Percentiles rank a stretch among this genome's conserved stretches.
Evolutionary conservation across 2,329 filamentous ascomycete species (phyloP).

Genomic region (Taxawa tesnikishii): DNA sequence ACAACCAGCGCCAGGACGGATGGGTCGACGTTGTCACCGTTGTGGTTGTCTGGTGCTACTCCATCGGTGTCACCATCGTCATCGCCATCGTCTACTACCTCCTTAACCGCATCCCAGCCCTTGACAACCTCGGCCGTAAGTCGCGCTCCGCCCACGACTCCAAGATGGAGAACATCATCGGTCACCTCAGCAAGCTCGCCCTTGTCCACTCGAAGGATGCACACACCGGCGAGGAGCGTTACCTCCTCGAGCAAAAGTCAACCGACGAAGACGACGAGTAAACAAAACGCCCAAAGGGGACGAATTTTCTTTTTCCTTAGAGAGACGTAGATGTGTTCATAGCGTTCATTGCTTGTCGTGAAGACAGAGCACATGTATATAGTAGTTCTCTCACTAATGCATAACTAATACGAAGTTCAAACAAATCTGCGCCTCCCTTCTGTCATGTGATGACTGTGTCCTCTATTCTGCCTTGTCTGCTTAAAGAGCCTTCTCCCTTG

Average conservation of each 20-base stretch:
- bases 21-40: constrained; percentile 52
- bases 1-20: constrained; percentile 25
- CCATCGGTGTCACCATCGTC: constrained; percentile 53
- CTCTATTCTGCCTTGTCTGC: not conserved
- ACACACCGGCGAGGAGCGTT: constrained; percentile 29
- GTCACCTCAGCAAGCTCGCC: constrained; percentile 51
- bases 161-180: constrained; percentile 54
- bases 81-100: constrained; percentile 54
- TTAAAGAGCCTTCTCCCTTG: not conserved
- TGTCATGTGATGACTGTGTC: too few species aligned
- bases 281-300: not conserved
- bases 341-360: not conserved
- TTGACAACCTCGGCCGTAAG: constrained; percentile 52
- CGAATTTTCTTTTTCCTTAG: not conserved
- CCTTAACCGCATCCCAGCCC: constrained; percentile 45
- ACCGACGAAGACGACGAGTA: constrained; percentile 34
- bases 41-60: constrained; percentile 53
- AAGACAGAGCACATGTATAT: not conserved
- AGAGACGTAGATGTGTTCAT: not conserved
- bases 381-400: not conserved
- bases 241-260: constrained; percentile 30
- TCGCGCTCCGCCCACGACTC: constrained; percentile 50
- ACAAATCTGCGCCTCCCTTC: not conserved
- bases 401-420: not conserved
- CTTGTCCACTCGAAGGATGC: constrained; percentile 46